Conservation (phyloP, 2,329 filamentous ascomycete genomes). For the Penicillium sp. region DNA sequence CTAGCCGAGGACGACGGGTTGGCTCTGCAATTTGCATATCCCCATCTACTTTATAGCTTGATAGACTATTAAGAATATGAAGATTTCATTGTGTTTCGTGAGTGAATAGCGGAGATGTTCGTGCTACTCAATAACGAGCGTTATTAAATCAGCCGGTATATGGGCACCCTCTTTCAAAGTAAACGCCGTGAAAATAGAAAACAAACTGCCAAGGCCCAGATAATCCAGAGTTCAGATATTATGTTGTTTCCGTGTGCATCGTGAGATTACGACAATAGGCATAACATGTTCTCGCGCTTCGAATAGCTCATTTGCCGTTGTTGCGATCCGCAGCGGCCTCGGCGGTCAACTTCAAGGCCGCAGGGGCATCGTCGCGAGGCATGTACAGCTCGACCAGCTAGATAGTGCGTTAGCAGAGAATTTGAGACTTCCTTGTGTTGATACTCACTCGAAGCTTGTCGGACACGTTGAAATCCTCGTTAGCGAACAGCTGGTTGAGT, state of each 20-base stretch:
- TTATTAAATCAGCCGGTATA: not conserved
- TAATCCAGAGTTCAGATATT: not conserved
- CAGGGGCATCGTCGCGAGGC: slow-evolving; percentile 74
- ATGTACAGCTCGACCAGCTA: slow-evolving; percentile 82
- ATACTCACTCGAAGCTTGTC: slow-evolving; percentile 44
- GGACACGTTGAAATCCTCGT: slow-evolving; percentile 62
- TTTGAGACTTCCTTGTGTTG: not conserved
- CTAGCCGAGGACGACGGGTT: not conserved
- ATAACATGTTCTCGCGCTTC: not conserved
- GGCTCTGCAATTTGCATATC: not conserved
- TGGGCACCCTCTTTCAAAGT: not conserved
- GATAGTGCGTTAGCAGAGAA: slow-evolving; percentile 37
- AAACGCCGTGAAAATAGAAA: slow-evolving; percentile 2
- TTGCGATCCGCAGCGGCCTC: slow-evolving; percentile 70
- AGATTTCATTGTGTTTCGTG: not conserved
- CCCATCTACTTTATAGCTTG: not conserved
- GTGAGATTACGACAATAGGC: not conserved
- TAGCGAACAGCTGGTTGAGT: slow-evolving; percentile 63
- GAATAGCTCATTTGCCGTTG: slow-evolving; percentile 50
- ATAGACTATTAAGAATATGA: not conserved
- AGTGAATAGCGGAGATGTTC: not conserved
- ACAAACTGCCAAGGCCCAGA: not conserved
- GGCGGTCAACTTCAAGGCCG: slow-evolving; percentile 67
- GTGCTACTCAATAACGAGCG: not conserved
- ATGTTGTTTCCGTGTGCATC: not conserved